Percentiles rank a stretch among this genome's conserved stretches.
Evolutionary conservation across 768 basidiomycete genomes (phyloP).

Genomic region (Tricholomella constricta): DNA sequence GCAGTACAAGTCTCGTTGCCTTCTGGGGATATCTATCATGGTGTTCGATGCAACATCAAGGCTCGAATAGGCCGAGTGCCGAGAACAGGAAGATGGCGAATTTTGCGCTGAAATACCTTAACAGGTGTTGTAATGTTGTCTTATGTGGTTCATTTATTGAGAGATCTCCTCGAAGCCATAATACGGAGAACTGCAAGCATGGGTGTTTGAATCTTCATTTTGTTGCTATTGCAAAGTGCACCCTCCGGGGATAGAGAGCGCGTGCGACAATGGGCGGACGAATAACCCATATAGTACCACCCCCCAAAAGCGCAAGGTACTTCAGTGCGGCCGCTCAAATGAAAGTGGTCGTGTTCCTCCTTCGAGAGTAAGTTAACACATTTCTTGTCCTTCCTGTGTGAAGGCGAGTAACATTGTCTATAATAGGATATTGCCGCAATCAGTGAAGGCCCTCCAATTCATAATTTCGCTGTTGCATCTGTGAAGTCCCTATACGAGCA

Average conservation of each 20-base stretch:
- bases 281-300: slow-evolving; percentile 16
- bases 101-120: background rate
- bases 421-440: slow-evolving; percentile 25
- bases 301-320: slow-evolving; percentile 20
- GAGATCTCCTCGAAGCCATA: slow-evolving; percentile 25
- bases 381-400: too few relatives aligned
- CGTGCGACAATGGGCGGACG: slow-evolving; percentile 22
- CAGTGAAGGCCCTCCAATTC: slow-evolving; percentile 20
- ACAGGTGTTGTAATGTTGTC: too few relatives aligned
- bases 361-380: slow-evolving; percentile 22
- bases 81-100: background rate
- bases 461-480: slow-evolving; percentile 26
- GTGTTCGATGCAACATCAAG: background rate
- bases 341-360: slow-evolving; percentile 21
- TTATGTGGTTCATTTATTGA: too few relatives aligned
- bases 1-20: background rate
- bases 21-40: background rate
- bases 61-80: background rate
- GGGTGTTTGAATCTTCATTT: slow-evolving; percentile 22
- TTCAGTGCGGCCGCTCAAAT: slow-evolving; percentile 19
- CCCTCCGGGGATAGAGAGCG: slow-evolving; percentile 7
- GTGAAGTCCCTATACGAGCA: slow-evolving; percentile 23
- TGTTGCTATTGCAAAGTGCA: slow-evolving; percentile 12
- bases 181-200: slow-evolving; percentile 12
- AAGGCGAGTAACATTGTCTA: too few relatives aligned